phyloP scores from a whole-genome alignment of 208 protist genomes.

The Willaertia magna region DNA sequence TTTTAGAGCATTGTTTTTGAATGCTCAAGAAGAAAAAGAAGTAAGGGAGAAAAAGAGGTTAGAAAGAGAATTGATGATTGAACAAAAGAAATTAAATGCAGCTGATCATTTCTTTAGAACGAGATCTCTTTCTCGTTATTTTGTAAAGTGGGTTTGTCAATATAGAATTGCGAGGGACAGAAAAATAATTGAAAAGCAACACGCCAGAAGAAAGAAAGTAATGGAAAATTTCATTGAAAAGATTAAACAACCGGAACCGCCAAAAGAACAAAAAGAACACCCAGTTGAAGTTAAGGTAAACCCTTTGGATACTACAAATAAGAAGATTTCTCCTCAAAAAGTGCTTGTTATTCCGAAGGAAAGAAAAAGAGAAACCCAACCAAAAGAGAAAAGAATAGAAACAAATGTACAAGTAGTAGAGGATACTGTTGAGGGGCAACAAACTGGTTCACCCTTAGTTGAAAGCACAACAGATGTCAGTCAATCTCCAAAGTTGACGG shows the following conservation, averaged over 20 bases:
- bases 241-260: background rate
- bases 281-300: background rate
- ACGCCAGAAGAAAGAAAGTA: background rate
- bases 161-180: background rate
- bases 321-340: background rate
- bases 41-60: background rate
- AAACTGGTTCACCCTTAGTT: too few relatives aligned
- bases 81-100: background rate
- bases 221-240: background rate
- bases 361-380: too few relatives aligned
- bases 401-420: too few relatives aligned
- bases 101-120: background rate
- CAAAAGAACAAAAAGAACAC: background rate
- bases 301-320: background rate
- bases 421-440: too few relatives aligned
- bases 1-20: background rate
- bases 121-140: background rate
- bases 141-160: background rate
- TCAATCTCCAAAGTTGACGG: too few relatives aligned
- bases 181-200: constrained; percentile 1
- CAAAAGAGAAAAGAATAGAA: too few relatives aligned
- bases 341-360: too few relatives aligned
- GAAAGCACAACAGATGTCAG: too few relatives aligned
- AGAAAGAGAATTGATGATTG: background rate
- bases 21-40: background rate